Conservation (phyloP, 108 stramenopile genomes). For the Pseudonitzschia multistriata region DNA sequence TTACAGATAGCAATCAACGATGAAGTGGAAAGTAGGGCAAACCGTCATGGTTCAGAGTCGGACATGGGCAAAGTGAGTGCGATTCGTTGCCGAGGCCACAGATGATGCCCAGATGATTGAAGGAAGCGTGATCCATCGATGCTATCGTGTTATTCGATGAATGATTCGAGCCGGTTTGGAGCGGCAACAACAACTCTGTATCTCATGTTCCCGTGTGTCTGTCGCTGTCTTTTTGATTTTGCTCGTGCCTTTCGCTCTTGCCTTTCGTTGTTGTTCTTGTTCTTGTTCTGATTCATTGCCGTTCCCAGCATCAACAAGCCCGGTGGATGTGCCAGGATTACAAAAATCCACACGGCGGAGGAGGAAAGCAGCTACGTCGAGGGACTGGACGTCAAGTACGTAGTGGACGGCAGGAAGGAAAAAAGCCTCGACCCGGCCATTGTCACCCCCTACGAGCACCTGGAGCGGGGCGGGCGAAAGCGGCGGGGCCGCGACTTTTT, state of each 20-base stretch:
- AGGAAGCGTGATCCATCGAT: too few species aligned
- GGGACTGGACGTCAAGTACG: slow-evolving; percentile 46
- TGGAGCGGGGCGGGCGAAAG: slow-evolving; percentile 34
- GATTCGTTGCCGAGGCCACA: not conserved
- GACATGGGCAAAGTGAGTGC: slow-evolving; percentile 41
- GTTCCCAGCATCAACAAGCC: slow-evolving; percentile 45
- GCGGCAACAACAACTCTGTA: too few species aligned
- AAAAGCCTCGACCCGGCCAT: slow-evolving; percentile 40
- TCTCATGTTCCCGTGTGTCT: not conserved
- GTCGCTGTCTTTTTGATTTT: slow-evolving; percentile 1
- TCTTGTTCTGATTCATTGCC: not conserved
- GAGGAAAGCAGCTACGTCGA: slow-evolving; percentile 27
- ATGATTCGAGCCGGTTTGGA: too few species aligned
- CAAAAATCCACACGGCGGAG: slow-evolving; percentile 28
- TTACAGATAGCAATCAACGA: not conserved
- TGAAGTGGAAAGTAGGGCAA: slow-evolving; percentile 38
- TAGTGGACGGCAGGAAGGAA: slow-evolving; percentile 33
- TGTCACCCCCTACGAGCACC: slow-evolving; percentile 23
- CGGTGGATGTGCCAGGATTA: slow-evolving; percentile 42
- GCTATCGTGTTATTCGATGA: too few species aligned
- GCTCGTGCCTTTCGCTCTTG: not conserved
- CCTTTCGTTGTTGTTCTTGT: not conserved
- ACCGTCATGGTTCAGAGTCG: slow-evolving; percentile 37
- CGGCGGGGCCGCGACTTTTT: slow-evolving; percentile 40
- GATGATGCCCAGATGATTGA: too few species aligned